Evolutionary conservation across 164 flowering plant genomes (phyloP), one percentile per base, ranked within the genome.

Genomic region (Aristolochia californica): DNA sequence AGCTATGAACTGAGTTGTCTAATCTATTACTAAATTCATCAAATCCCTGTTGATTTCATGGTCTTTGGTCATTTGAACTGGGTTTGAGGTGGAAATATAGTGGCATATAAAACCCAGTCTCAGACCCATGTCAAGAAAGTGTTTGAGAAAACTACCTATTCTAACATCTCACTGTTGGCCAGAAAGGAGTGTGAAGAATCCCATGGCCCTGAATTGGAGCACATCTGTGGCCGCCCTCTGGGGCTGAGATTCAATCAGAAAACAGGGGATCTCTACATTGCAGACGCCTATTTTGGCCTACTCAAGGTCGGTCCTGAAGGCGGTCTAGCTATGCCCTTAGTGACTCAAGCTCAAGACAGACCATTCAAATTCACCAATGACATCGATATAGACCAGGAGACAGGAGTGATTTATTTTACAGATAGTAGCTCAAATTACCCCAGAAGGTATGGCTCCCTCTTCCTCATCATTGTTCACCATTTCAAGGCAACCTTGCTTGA

Each of bases 391-490:
- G 80, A 82, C 53, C 2, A 25, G 0, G 17, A 47, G 10, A 48
- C 55, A 5, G 80, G 76, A 1, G 44, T 45, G 1, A 69, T 82
- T 15, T 82, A 75, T 56, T 79, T 82, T 49, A 77, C 79, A 0
- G 83, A 81, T 58, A 62, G 67, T 16, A 81, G 86, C 62, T 20
- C 60, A 2, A 2, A 28, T 4, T 81, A 56, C 62, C 74, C 68
- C 14, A 65, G 80, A 63, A 66, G 81, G 86, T 81, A 52, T 22
- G 2, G 16, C 12, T 49, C 7, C 34, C 7, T 28, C 34, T 7
- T 7, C 34, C 7, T 28, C 3, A 28, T 28, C 34, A 3, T 28
- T n/a, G n/a, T n/a, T n/a, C n/a, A n/a, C n/a, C n/a, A n/a, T n/a
- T n/a, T n/a, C n/a, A n/a, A n/a, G n/a, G n/a, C n/a, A n/a, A n/a